These are phyloP conservation scores for Grammothele lineata DNA, from an alignment of 768 basidiomycete species.

Conservation along the genomic window DNA sequence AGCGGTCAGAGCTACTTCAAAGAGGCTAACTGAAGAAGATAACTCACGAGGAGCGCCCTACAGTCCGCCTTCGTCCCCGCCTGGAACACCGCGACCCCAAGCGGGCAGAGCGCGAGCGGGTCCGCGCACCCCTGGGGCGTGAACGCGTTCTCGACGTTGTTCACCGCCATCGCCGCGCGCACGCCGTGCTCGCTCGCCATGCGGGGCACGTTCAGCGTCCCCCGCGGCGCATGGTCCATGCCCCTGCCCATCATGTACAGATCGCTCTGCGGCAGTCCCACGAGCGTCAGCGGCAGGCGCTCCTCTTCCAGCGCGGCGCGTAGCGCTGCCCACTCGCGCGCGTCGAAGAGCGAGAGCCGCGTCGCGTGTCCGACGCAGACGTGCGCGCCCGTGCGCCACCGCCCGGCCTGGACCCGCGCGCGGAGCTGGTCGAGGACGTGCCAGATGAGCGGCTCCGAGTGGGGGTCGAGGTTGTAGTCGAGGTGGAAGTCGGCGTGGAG, in stretches of 20 bases:
- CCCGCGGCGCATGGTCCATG: conserved; percentile 39
- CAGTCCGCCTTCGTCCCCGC: conserved; percentile 45
- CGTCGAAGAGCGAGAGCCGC: conserved; percentile 48
- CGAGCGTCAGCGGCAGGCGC: conserved; percentile 48
- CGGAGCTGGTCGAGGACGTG: conserved; percentile 43
- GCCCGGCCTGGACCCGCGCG: conserved; percentile 24
- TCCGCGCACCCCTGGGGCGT: conserved; percentile 65
- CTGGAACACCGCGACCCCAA: conserved; percentile 59
- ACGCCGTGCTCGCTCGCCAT: conserved; percentile 42
- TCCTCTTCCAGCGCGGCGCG: conserved; percentile 28
- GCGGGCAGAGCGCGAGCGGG: conserved; percentile 54
- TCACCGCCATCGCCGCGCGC: conserved; percentile 52
- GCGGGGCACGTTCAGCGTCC: conserved; percentile 51
- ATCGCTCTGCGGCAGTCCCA: conserved; percentile 60
- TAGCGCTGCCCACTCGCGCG: conserved; percentile 36
- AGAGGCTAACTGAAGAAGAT: too few relatives aligned
- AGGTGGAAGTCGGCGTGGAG: conserved; percentile 62
- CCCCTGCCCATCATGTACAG: conserved; percentile 63
- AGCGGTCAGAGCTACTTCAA: too few relatives aligned
- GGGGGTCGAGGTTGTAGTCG: conserved; percentile 58
- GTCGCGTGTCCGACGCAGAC: conserved; percentile 62
- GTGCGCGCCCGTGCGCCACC: conserved; percentile 22
- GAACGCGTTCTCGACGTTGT: conserved; percentile 66
- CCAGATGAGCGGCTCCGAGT: conserved; percentile 49
- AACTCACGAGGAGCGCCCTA: conserved; percentile 43